These are phyloP conservation scores for Citrus glauca DNA, from an alignment of 345 rosid species.

Conservation along the genomic window DNA sequence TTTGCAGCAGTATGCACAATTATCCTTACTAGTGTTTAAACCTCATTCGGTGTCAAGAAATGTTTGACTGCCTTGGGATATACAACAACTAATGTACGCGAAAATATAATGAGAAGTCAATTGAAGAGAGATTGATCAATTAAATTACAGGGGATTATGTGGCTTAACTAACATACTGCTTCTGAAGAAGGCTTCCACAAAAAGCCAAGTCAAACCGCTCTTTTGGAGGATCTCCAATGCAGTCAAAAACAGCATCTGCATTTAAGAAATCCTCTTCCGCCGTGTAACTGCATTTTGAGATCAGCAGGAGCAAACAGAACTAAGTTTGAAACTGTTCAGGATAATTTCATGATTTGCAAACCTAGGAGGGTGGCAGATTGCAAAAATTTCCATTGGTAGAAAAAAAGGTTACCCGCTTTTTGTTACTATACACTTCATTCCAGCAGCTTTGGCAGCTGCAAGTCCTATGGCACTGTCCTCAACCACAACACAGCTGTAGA, in stretches of 20 bases:
- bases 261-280: conserved; percentile 80
- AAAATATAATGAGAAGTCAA: neutral
- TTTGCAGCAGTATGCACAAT: neutral
- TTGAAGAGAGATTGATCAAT: neutral
- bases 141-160: neutral
- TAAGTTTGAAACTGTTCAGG: neutral
- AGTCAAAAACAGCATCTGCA: conserved; percentile 87
- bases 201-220: conserved; percentile 78
- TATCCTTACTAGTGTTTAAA: neutral
- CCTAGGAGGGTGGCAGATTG: neutral
- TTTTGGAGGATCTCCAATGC: conserved; percentile 95
- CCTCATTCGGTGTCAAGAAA: neutral
- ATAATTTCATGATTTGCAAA: neutral
- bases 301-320: neutral
- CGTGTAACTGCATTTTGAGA: conserved; percentile 59
- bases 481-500: conserved; percentile 81
- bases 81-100: neutral
- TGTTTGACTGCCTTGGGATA: neutral
- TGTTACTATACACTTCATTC: conserved; percentile 91
- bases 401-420: conserved; percentile 66
- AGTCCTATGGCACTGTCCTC: conserved; percentile 95
- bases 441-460: conserved; percentile 96
- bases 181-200: conserved; percentile 74
- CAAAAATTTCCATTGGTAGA: neutral
- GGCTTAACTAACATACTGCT: conserved; percentile 62